phyloP scores from a whole-genome alignment of 2,329 filamentous ascomycete species.

The Microdochium trichocladiopsis region DNA sequence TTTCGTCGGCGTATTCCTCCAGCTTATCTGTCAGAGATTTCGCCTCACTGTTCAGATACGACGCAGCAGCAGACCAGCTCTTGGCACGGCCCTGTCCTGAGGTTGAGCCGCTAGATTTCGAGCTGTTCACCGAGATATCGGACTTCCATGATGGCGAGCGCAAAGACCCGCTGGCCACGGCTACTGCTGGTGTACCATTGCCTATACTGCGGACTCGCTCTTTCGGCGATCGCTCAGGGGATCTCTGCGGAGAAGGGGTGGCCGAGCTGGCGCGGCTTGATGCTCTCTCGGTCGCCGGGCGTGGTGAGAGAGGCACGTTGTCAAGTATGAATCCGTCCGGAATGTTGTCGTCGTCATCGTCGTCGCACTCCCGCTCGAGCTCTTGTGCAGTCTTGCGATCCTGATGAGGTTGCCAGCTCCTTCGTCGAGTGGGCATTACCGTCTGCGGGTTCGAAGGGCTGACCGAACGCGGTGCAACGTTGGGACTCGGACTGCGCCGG shows the following conservation, averaged over 20 bases:
- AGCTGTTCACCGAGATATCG: conserved; percentile 22
- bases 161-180: conserved; percentile 51
- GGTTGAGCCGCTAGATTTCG: conserved; percentile 2
- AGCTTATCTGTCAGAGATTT: conserved; percentile 70
- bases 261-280: conserved; percentile 46
- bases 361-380: conserved; percentile 69
- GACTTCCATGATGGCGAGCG: conserved; percentile 49
- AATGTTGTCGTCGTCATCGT: conserved; percentile 71
- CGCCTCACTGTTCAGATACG: conserved; percentile 64
- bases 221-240: conserved; percentile 38
- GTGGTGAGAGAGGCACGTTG: conserved; percentile 78
- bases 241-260: conserved; percentile 45
- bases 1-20: conserved; percentile 66
- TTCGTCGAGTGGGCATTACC: conserved; percentile 38
- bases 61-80: conserved; percentile 68
- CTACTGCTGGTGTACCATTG: conserved; percentile 57
- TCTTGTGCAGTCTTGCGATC: conserved; percentile 62
- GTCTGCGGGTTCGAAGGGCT: conserved; percentile 34
- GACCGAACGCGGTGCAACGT: conserved; percentile 26
- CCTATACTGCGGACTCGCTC: conserved; percentile 48
- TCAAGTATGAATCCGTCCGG: conserved; percentile 73
- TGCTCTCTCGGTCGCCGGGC: conserved; percentile 48
- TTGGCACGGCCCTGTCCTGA: conserved; percentile 46
- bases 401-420: conserved; percentile 64
- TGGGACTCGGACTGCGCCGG: conserved; percentile 45